Percentiles rank a stretch among this genome's conserved stretches.
These are phyloP conservation scores for Paramecium sexaurelia DNA, from an alignment of 73 alveolate genomes.

Conservation along the genomic window DNA sequence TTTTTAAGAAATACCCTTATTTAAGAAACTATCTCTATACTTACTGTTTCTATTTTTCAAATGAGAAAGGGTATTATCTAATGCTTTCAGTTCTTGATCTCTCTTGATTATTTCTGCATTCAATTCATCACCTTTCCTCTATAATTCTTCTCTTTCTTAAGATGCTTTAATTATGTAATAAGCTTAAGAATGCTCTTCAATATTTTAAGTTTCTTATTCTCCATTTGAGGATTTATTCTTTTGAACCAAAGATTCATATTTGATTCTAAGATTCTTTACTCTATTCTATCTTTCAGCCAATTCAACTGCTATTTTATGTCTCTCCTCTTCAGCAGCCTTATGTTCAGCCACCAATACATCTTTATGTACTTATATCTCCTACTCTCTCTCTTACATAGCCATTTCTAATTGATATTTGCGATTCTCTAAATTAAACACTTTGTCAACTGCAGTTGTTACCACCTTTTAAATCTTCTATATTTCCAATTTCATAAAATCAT, in stretches of 20 bases:
- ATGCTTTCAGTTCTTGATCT: constrained; percentile 93
- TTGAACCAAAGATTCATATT: constrained; percentile 93
- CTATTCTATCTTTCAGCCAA: constrained; percentile 90
- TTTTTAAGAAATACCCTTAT: constrained; percentile 68
- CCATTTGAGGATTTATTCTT: constrained; percentile 88
- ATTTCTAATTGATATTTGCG: constrained; percentile 92
- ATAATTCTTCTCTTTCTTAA: constrained; percentile 95
- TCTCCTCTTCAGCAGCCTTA: constrained; percentile 98
- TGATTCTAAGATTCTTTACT: constrained; percentile 93
- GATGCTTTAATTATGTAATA: constrained; percentile 97
- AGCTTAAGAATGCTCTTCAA: constrained; percentile 95
- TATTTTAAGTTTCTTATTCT: constrained; percentile 81
- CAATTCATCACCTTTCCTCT: constrained; percentile 96
- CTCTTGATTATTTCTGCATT: constrained; percentile 95
- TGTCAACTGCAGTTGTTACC: constrained; percentile 91
- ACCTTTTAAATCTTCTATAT: constrained; percentile 92
- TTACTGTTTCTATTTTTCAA: constrained; percentile 94
- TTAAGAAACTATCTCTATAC: constrained; percentile 86
- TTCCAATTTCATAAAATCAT: constrained; percentile 97
- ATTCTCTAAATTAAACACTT: constrained; percentile 94
- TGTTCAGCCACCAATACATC: constrained; percentile 93
- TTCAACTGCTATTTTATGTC: constrained; percentile 97
- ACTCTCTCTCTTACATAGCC: constrained; percentile 97
- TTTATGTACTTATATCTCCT: constrained; percentile 97
- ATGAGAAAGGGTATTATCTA: constrained; percentile 91